Base-by-base conservation (phyloP, 768 basidiomycete genomes). In the Mrakia frigida region DNA sequence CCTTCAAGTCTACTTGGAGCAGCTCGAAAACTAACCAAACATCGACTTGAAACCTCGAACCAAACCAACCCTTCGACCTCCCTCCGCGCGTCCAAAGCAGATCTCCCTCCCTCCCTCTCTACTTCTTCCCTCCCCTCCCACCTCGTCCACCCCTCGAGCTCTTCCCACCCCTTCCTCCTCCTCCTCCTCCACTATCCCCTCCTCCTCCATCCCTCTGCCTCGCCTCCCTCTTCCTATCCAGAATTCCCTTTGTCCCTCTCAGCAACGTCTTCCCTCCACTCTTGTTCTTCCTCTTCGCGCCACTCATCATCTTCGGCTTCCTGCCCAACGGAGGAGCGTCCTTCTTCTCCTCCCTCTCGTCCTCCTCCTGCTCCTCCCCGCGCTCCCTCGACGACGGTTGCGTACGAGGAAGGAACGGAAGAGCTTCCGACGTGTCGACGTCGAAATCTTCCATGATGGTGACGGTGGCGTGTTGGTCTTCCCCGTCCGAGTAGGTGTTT, bases 371-470 rank as follows among this genome's bases (percentile, higher is more conserved):
- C 14, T 33, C 18, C 6, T 37, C 59, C 23, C 56, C 53, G 5
- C 67, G 53, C 21, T 69, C 72, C 31, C 43, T 53, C 9, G 59
- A 60, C 21, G 70, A 37, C 10, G 75, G 56, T 31, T 56, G 52
- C 28, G 71, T 35, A 13, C 50, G 28, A 37, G 73, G 28, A 4
- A 70, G 69, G n/a, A 61, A 56, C 3, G 68, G 13, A 16, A 59
- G 60, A n/a, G 52, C 33, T 14, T 35, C 46, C 11, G 70, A 41
- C n/a, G 75, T 71, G 46, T 77, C 76, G 50, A 73, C 37, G 50
- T 56, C 52, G 25, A 77, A 77, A n/a, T 77, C 76, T 28, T 78
- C 77, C 50, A 78, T 28, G 39, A 78, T 74, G 33, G 77, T 78
- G 23, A 78, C 77, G 3, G 73, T 74, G 5, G 77, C 77, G 43